phyloP scores from a whole-genome alignment of 202 grass and related monocot species.

The Elaeis oleifera region DNA sequence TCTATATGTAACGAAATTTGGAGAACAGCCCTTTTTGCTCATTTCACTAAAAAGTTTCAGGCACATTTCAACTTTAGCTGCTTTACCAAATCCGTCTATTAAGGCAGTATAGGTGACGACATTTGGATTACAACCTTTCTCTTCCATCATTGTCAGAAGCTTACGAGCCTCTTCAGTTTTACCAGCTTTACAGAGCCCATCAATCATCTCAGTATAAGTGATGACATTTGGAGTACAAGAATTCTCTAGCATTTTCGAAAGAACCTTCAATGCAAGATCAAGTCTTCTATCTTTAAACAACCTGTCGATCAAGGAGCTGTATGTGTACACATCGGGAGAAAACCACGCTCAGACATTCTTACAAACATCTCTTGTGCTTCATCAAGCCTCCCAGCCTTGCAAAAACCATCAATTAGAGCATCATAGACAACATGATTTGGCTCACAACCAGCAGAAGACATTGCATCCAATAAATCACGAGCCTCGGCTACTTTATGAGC shows the following conservation, averaged over 20 bases:
- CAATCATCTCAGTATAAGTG: slow-evolving; percentile 94
- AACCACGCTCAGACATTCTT: slow-evolving; percentile 68
- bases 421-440: slow-evolving; percentile 93
- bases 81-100: slow-evolving; percentile 85
- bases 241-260: slow-evolving; percentile 80
- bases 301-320: slow-evolving; percentile 81
- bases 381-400: slow-evolving; percentile 74
- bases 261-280: slow-evolving; percentile 92
- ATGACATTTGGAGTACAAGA: slow-evolving; percentile 83
- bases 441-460: slow-evolving; percentile 53
- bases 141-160: slow-evolving; percentile 65
- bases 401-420: slow-evolving; percentile 86
- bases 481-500: slow-evolving; percentile 79
- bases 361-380: slow-evolving; percentile 79
- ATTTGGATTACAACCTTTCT: slow-evolving; percentile 85
- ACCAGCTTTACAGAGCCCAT: slow-evolving; percentile 76
- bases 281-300: slow-evolving; percentile 84
- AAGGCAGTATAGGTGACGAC: slow-evolving; percentile 90
- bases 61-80: slow-evolving; percentile 48
- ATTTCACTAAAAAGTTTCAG: slow-evolving; percentile 80
- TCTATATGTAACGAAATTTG: slow-evolving; percentile 86
- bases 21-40: slow-evolving; percentile 59
- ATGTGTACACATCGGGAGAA: slow-evolving; percentile 76
- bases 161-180: slow-evolving; percentile 73
- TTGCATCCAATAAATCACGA: slow-evolving; percentile 59